Evolutionary conservation across 2,329 filamentous ascomycete genomes (phyloP).

Genomic region (Cercospora citrullina): DNA sequence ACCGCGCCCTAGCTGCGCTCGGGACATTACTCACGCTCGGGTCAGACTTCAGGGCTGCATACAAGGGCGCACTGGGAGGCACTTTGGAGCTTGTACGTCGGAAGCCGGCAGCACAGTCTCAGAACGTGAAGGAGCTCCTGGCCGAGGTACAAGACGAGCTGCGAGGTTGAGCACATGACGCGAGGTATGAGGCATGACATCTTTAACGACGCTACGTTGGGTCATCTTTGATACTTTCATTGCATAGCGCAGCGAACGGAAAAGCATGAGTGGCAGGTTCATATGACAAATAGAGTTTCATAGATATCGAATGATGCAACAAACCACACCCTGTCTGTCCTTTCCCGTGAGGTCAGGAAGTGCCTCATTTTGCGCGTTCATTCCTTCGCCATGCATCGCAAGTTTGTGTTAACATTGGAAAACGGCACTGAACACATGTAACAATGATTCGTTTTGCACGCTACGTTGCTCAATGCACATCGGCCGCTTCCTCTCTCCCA

Average conservation of each 20-base stretch:
- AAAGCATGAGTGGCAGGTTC: not conserved
- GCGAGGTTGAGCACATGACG: constrained; percentile 13
- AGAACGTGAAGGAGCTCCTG: constrained; percentile 60
- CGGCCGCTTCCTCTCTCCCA: not conserved
- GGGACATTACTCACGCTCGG: constrained; percentile 72
- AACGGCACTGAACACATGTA: not conserved
- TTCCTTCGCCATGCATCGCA: too few relatives aligned
- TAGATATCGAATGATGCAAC: not conserved
- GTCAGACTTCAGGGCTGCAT: constrained; percentile 59
- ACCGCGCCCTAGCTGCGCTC: constrained; percentile 75
- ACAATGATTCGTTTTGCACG: not conserved
- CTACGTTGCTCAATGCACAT: not conserved
- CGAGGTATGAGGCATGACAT: not conserved
- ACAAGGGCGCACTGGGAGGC: constrained; percentile 57
- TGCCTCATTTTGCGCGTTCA: not conserved
- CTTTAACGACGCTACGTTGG: not conserved
- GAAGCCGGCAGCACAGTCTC: constrained; percentile 58
- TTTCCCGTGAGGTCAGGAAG: too few relatives aligned
- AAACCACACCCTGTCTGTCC: too few relatives aligned
- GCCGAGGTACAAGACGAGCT: constrained; percentile 59
- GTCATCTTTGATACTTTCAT: not conserved
- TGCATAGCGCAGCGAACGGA: not conserved
- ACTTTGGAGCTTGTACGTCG: constrained; percentile 49
- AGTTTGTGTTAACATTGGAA: not conserved
- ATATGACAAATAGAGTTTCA: not conserved